Base-by-base conservation (phyloP, 2,329 filamentous ascomycete species). In the Hypomyces perniciosus region DNA sequence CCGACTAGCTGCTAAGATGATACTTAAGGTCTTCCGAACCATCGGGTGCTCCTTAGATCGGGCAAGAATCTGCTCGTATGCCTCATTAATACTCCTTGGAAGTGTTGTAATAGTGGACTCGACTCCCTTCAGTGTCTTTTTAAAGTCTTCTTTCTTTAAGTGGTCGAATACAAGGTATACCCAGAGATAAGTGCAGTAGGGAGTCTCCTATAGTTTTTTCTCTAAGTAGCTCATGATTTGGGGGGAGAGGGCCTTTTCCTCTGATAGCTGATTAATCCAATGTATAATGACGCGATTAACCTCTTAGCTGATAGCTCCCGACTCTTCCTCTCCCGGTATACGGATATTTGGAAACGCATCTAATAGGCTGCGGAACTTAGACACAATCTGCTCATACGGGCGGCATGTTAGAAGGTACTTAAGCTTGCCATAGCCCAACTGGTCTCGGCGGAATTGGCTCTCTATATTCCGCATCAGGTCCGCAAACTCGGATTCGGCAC, bases 111-210 rank as follows among this genome's bases (percentile, higher is more conserved):
- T 52, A 8, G 53, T 27, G 5, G 34, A 34, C 8, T 59, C 39
- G 13, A 64, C 37, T 4, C 54, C 60, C 31, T 51, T 56, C 1
- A 27, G 7, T 20, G 50, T 61, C 38, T 54, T 60, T 34, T 61
- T 62, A 27, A 65, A 59, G 40, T 27, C 28, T 5, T 48, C 31
- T 10, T 42, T 50, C 41, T 59, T 26, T 9, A 71, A 51, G 45
- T 64, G 57, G 10, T 69, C 56, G 9, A 70, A 65, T 1, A 70
- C 57, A 47, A 71, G 60, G 37, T 67, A 59, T 4, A 69, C 56
- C 68, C 64, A 72, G n/a, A 72, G 65, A 46, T 70, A 71, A 0
- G 67, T 72, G 8, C 67, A 64, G 37, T 71, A 56, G 1, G 53
- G 30, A 28, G 50, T 50, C 6, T 46, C 40, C 20, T 54, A 49